Evolutionary conservation across 495 filamentous ascomycete species (phyloP).

Genomic region (Penicillium longicatenatum): DNA sequence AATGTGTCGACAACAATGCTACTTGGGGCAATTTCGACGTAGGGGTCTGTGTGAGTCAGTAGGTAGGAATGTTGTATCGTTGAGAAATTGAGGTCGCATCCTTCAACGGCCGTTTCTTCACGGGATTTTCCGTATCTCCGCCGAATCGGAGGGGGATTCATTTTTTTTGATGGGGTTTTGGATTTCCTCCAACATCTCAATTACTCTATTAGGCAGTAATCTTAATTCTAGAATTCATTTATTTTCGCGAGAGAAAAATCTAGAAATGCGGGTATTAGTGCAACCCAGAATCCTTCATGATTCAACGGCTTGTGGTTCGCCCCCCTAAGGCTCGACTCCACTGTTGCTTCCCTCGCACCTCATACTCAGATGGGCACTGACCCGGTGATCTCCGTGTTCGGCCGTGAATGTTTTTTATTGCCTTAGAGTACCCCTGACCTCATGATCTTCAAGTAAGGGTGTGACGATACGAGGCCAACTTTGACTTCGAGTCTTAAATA

Average conservation of each 20-base stretch:
- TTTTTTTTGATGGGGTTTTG: too few species aligned
- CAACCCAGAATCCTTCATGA: background rate
- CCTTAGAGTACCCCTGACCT: background rate
- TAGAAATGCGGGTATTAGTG: background rate
- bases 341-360: background rate
- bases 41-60: background rate
- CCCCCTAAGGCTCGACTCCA: background rate
- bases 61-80: background rate
- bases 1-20: background rate
- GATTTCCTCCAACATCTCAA: background rate
- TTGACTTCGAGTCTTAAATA: background rate
- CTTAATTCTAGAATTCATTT: background rate
- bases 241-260: background rate
- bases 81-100: background rate
- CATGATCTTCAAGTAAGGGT: background rate
- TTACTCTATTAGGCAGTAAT: background rate
- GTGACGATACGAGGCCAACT: background rate
- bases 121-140: background rate
- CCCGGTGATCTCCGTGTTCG: background rate
- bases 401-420: background rate
- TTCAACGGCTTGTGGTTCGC: background rate
- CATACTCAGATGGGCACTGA: background rate
- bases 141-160: too few species aligned
- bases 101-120: background rate
- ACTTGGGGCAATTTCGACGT: background rate